A percentile compares a stretch with the other conserved stretches of the same genome.
Evolutionary conservation across 495 filamentous ascomycete genomes (phyloP).

Genomic region (Thermothielavioides terrestris): DNA sequence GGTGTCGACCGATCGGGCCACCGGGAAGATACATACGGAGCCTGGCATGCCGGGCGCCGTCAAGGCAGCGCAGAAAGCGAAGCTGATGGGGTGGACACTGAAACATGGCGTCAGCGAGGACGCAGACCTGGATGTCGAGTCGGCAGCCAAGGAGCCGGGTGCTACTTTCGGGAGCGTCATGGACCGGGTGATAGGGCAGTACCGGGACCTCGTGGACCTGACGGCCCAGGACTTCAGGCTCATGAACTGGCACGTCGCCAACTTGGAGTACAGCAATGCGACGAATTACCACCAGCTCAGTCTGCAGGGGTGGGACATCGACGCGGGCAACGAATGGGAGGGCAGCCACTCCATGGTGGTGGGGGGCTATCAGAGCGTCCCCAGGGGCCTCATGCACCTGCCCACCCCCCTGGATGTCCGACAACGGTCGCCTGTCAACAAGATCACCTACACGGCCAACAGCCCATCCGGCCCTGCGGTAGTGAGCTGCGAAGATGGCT

Average conservation of each 20-base stretch:
- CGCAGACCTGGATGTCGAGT: conserved; percentile 66
- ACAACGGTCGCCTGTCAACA: conserved; percentile 57
- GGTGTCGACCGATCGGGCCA: conserved; percentile 49
- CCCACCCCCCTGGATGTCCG: conserved; percentile 75
- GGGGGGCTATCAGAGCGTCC: conserved; percentile 86
- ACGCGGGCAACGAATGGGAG: conserved; percentile 95
- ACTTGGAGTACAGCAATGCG: conserved; percentile 95
- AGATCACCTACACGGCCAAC: conserved; percentile 56
- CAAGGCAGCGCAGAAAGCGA: conserved; percentile 60
- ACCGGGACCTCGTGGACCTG: conserved; percentile 72
- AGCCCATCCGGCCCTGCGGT: conserved; percentile 34
- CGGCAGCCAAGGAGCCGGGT: conserved; percentile 45
- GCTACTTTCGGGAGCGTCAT: conserved; percentile 82
- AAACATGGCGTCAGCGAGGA: conserved; percentile 54
- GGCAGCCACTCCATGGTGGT: conserved; percentile 86
- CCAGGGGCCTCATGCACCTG: conserved; percentile 66
- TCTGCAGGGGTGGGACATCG: conserved; percentile 89
- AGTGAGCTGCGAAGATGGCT: conserved; percentile 73
- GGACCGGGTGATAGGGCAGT: conserved; percentile 82
- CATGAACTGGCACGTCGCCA: conserved; percentile 97
- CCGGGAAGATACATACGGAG: conserved; percentile 51
- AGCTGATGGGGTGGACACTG: conserved; percentile 72
- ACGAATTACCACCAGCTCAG: conserved; percentile 78
- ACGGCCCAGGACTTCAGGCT: conserved; percentile 79
- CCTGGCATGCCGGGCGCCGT: conserved; percentile 48